These are phyloP conservation scores for Puccinia coronata DNA, from an alignment of 1,284 basidiomycete species.

Conservation along the genomic window DNA sequence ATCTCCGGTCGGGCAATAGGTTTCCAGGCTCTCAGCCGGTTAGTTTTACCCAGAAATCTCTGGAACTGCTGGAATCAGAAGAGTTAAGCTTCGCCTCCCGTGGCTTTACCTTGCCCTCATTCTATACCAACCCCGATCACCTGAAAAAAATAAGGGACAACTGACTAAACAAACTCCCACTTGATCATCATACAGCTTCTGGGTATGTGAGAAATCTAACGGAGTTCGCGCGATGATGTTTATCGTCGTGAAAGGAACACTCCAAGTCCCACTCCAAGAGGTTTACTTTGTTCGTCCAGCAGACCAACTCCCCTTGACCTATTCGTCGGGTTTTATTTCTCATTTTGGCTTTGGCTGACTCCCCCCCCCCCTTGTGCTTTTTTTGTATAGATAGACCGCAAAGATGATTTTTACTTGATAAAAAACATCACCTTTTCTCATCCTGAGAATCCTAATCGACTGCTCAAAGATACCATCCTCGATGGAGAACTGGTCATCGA, in stretches of 20 bases:
- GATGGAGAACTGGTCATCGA: conserved; percentile 96
- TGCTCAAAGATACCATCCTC: conserved; percentile 73
- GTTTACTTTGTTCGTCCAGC: conserved; percentile 72
- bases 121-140: no score
- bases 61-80: conserved; percentile 74
- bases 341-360: conserved; percentile 9
- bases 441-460: conserved; percentile 68
- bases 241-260: conserved; percentile 66
- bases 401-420: conserved; percentile 79
- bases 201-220: conserved; percentile 99
- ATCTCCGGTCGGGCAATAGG: conserved; percentile 60
- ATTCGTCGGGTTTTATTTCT: background rate
- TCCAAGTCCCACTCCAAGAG: conserved; percentile 65
- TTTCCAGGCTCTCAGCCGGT: conserved; percentile 94
- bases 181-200: conserved; percentile 72
- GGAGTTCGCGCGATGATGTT: conserved; percentile 87
- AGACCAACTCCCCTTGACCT: background rate
- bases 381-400: conserved; percentile 78
- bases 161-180: background rate
- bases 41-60: conserved; percentile 72
- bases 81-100: conserved; percentile 78
- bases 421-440: conserved; percentile 83
- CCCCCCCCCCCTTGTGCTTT: background rate
- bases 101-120: no score
- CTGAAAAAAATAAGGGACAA: conserved; percentile 28